Percentiles rank a stretch among this genome's conserved stretches.
These are phyloP conservation scores for Entomortierella parvispora DNA, from an alignment of 192 early-diverging fungal genomes.

Conservation along the genomic window DNA sequence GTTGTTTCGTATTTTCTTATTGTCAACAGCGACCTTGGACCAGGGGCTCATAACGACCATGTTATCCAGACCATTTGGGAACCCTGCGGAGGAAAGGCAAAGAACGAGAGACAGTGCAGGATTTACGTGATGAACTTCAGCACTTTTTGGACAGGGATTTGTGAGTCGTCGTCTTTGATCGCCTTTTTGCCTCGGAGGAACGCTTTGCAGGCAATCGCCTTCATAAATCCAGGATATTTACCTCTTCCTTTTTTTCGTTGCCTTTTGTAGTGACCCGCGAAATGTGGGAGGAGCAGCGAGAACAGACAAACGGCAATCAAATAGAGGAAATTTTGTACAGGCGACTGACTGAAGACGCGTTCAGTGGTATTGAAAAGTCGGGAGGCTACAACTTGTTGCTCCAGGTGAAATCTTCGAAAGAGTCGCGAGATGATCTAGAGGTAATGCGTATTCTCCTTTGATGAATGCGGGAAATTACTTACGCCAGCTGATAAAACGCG, in stretches of 20 bases:
- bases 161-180: conserved; percentile 7
- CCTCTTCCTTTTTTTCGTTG: neutral
- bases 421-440: conserved; percentile 10
- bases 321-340: conserved; percentile 26
- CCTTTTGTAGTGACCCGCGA: conserved; percentile 21
- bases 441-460: conserved; percentile 2
- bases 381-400: conserved; percentile 17
- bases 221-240: neutral
- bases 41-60: neutral
- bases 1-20: too few species aligned
- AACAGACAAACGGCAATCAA: conserved; percentile 19
- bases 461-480: too few species aligned
- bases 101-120: conserved; percentile 20
- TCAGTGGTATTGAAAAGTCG: conserved; percentile 16
- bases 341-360: conserved; percentile 26
- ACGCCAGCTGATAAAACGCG: too few species aligned
- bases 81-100: neutral
- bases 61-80: neutral
- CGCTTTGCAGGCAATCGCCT: neutral
- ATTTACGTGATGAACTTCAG: conserved; percentile 37
- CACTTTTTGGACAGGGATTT: conserved; percentile 36
- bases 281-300: conserved; percentile 27
- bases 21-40: neutral
- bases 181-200: neutral
- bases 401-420: conserved; percentile 11